Conservation (phyloP, 2,329 filamentous ascomycete species). For the Alternaria solani region DNA sequence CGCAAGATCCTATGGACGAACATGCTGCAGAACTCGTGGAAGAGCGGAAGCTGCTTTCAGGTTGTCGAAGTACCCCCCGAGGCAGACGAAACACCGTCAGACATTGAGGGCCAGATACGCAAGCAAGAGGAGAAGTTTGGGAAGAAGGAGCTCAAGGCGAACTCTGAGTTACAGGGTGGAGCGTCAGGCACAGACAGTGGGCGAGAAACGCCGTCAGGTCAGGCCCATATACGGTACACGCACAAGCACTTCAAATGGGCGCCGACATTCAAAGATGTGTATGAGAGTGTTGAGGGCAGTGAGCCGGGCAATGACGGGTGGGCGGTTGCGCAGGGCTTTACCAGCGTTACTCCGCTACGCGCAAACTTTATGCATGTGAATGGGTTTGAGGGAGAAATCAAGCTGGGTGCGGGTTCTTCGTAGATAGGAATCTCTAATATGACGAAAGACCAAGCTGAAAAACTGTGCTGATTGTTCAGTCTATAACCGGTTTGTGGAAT, state of each 20-base stretch:
- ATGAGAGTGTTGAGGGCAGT: conserved; percentile 82
- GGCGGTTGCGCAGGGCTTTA: conserved; percentile 86
- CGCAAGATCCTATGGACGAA: conserved; percentile 81
- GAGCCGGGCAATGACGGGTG: conserved; percentile 89
- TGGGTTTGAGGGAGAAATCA: conserved; percentile 44
- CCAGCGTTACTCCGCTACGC: conserved; percentile 88
- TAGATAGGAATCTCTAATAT: neutral
- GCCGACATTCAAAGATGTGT: conserved; percentile 85
- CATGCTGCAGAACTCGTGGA: conserved; percentile 93
- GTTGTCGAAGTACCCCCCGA: conserved; percentile 73
- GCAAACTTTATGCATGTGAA: conserved; percentile 84
- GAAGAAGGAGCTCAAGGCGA: conserved; percentile 48
- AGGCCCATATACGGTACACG: conserved; percentile 61
- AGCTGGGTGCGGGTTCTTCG: conserved; percentile 24
- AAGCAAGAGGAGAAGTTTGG: conserved; percentile 65
- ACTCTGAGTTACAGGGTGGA: conserved; percentile 26
- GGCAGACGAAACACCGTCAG: conserved; percentile 66
- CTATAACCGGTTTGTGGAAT: too few relatives aligned
- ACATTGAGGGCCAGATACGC: conserved; percentile 77
- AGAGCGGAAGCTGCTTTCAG: conserved; percentile 82
- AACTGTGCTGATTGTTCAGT: too few relatives aligned
- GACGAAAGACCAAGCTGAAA: too few relatives aligned
- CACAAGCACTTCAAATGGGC: conserved; percentile 97
- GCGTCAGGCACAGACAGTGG: conserved; percentile 38
- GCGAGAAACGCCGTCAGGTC: conserved; percentile 37